Conservation (phyloP, 306 rosid species). For the Spatholobus suberectus region DNA sequence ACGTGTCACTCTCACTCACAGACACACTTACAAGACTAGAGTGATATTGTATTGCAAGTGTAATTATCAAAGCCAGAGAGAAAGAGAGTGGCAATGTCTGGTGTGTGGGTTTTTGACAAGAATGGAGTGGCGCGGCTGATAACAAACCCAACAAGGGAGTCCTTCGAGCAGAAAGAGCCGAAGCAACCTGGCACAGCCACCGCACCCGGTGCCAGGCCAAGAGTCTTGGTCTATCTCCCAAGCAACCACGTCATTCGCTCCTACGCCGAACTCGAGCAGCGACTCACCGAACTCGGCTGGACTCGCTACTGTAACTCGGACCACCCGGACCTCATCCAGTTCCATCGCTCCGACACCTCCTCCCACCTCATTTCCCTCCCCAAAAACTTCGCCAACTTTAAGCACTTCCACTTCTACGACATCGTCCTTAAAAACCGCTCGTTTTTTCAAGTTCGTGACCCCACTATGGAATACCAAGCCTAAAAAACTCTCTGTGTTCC, state of each 20-base stretch:
- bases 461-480: slow-evolving; percentile 1
- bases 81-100: slow-evolving; percentile 58
- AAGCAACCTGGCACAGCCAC: slow-evolving; percentile 67
- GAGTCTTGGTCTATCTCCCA: slow-evolving; percentile 73
- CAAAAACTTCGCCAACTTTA: slow-evolving; percentile 51
- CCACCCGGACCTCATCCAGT: slow-evolving; percentile 61
- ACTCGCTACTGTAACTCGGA: slow-evolving; percentile 58
- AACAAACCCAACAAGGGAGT: slow-evolving; percentile 77
- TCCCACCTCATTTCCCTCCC: slow-evolving; percentile 79
- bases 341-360: slow-evolving; percentile 75
- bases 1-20: too few relatives aligned
- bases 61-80: too few relatives aligned
- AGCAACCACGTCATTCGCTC: slow-evolving; percentile 67
- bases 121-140: slow-evolving; percentile 82
- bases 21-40: not conserved
- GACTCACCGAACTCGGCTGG: slow-evolving; percentile 85
- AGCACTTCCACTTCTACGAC: slow-evolving; percentile 74
- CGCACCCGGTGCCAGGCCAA: slow-evolving; percentile 87
- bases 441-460: slow-evolving; percentile 80
- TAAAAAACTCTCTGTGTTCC: not conserved
- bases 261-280: slow-evolving; percentile 66
- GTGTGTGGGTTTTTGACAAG: slow-evolving; percentile 93
- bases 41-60: too few relatives aligned
- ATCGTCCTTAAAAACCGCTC: slow-evolving; percentile 77
- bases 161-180: slow-evolving; percentile 72